Evolutionary conservation across 1,139 yeast species (phyloP).

Genomic region (Lipomyces yarrowii): DNA sequence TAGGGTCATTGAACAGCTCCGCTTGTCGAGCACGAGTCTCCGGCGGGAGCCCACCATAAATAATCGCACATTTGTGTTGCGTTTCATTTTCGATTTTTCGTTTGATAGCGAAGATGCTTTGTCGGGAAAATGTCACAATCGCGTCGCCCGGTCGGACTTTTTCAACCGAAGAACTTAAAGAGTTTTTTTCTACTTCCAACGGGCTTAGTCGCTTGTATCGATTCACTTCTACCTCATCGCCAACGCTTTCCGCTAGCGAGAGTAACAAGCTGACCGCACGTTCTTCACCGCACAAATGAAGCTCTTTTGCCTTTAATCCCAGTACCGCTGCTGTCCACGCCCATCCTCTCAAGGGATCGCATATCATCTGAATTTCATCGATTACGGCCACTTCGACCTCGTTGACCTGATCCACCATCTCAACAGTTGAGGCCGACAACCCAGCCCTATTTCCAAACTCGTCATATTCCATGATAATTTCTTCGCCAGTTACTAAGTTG

Average conservation of each 20-base stretch:
- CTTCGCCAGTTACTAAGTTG: conserved; percentile 92
- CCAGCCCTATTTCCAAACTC: conserved; percentile 67
- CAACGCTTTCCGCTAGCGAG: conserved; percentile 64
- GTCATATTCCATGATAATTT: conserved; percentile 71
- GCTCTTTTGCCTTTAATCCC: conserved; percentile 82
- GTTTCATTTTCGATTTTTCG: conserved; percentile 65
- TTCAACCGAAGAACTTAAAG: conserved; percentile 41
- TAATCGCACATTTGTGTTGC: conserved; percentile 74
- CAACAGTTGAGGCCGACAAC: conserved; percentile 86
- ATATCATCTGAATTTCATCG: conserved; percentile 96
- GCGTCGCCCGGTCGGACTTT: conserved; percentile 73
- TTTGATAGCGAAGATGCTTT: conserved; percentile 65
- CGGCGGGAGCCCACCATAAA: conserved; percentile 95
- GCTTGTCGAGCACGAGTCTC: conserved; percentile 91
- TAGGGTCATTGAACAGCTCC: conserved; percentile 60
- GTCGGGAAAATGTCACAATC: conserved; percentile 81
- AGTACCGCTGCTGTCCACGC: conserved; percentile 94
- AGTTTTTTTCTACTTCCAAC: conserved; percentile 55
- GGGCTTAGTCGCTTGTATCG: conserved; percentile 76
- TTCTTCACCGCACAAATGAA: conserved; percentile 93
- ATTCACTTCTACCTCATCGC: conserved; percentile 73
- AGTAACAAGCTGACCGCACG: conserved; percentile 70
- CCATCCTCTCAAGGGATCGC: conserved; percentile 77
- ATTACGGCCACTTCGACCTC: conserved; percentile 85
- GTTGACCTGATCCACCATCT: conserved; percentile 75